Percentiles rank a stretch among this genome's conserved stretches.
phyloP scores from a whole-genome alignment of 176 grass and related monocot species.

The Avena insularis region DNA sequence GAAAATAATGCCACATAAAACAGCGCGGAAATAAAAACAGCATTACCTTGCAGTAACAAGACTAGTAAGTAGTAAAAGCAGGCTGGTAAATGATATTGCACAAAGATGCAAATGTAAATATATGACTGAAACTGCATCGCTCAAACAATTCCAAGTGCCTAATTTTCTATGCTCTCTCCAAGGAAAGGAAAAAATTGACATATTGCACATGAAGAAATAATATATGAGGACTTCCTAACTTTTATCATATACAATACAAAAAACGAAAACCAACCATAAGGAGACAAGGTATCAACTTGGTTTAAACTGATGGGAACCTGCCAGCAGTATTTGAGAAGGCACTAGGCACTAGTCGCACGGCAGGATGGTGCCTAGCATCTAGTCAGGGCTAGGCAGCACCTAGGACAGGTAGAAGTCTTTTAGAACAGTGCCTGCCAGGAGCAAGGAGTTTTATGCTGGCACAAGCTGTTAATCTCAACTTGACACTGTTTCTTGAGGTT shows the following conservation, averaged over 20 bases:
- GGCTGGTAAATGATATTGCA: neutral
- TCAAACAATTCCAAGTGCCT: constrained; percentile 29
- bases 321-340: neutral
- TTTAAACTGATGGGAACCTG: neutral
- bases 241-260: constrained; percentile 9
- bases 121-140: neutral
- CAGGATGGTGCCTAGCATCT: neutral
- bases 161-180: neutral
- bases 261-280: neutral
- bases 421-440: neutral
- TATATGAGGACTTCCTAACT: constrained; percentile 21
- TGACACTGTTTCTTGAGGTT: neutral
- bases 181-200: neutral
- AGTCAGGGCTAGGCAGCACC: neutral
- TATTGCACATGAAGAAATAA: neutral
- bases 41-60: constrained; percentile 19
- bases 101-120: constrained; percentile 20
- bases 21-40: neutral
- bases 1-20: constrained; percentile 19
- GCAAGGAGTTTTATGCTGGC: neutral
- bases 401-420: neutral
- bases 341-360: neutral
- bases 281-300: constrained; percentile 23
- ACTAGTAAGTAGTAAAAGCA: neutral
- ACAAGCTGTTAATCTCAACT: neutral